Conservation (phyloP, 2,329 filamentous ascomycete genomes). For the Pleurostoma richardsiae region DNA sequence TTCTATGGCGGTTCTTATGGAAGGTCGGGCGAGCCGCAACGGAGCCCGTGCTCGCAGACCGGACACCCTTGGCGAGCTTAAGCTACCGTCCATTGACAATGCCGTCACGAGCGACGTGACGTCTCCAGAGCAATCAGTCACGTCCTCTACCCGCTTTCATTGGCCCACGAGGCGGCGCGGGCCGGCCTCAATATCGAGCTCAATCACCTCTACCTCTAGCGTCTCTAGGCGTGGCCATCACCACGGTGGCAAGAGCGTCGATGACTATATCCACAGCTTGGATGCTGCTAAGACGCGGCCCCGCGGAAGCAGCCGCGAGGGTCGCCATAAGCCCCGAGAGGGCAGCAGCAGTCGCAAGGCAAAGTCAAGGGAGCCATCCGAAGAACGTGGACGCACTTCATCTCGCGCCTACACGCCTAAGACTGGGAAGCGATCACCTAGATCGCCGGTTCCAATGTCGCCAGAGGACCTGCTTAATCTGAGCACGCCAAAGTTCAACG, state of each 20-base stretch:
- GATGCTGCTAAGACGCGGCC: constrained; percentile 65
- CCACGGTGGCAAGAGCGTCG: constrained; percentile 60
- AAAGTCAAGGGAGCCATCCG: constrained; percentile 55
- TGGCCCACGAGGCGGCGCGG: constrained; percentile 50
- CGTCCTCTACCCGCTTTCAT: constrained; percentile 49
- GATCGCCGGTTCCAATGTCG: constrained; percentile 91
- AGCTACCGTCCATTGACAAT: constrained; percentile 54
- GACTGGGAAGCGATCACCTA: constrained; percentile 79
- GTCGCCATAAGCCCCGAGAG: constrained; percentile 37
- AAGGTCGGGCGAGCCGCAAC: constrained; percentile 56
- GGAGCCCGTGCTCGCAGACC: constrained; percentile 77
- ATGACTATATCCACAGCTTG: constrained; percentile 82
- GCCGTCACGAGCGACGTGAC: constrained; percentile 47
- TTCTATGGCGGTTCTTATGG: constrained; percentile 57
- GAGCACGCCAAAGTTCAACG: constrained; percentile 37
- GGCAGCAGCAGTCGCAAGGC: constrained; percentile 44
- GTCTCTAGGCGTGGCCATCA: constrained; percentile 42
- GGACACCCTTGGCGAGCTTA: constrained; percentile 56
- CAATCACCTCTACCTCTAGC: constrained; percentile 51
- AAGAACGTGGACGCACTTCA: constrained; percentile 63
- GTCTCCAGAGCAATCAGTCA: constrained; percentile 50
- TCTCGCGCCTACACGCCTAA: constrained; percentile 61
- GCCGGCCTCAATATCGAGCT: constrained; percentile 51
- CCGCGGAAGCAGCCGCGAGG: constrained; percentile 48
- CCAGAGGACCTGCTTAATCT: constrained; percentile 73